Evolutionary conservation across 192 early-diverging fungal genomes (phyloP).

Genomic region (Podila clonocystis): DNA sequence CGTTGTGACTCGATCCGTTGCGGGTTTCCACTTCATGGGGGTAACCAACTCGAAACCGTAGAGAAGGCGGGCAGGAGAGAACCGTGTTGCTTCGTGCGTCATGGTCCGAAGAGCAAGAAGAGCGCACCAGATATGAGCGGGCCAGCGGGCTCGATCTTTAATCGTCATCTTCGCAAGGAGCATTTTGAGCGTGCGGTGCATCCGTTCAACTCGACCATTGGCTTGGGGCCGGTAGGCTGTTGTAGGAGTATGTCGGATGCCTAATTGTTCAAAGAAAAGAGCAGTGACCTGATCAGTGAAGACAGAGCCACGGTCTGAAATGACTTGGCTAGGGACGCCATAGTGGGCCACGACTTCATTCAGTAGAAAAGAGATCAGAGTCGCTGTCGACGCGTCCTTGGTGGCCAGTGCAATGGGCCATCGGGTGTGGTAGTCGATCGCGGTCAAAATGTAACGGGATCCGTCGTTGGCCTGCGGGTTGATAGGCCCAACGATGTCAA

Average conservation of each 20-base stretch:
- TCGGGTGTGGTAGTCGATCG: not conserved
- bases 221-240: slow-evolving; percentile 7
- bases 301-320: not conserved
- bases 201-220: slow-evolving; percentile 21
- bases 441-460: slow-evolving; percentile 1
- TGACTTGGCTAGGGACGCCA: not conserved
- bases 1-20: not conserved
- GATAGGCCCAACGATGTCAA: not conserved
- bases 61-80: slow-evolving; percentile 6
- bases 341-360: not conserved
- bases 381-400: not conserved
- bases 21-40: slow-evolving; percentile 6
- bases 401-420: not conserved
- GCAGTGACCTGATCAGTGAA: not conserved
- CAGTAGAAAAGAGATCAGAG: not conserved
- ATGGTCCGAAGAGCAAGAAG: slow-evolving; percentile 17
- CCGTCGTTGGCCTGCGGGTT: not conserved
- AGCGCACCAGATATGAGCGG: not conserved
- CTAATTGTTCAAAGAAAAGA: not conserved
- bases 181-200: slow-evolving; percentile 16
- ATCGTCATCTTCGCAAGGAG: slow-evolving; percentile 5
- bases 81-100: slow-evolving; percentile 9
- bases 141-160: slow-evolving; percentile 7
- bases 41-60: slow-evolving; percentile 23
- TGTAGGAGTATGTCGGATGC: not conserved